Evolutionary conservation across 1,284 basidiomycete genomes (phyloP).

Genomic region (Rhodotorula sp.): DNA sequence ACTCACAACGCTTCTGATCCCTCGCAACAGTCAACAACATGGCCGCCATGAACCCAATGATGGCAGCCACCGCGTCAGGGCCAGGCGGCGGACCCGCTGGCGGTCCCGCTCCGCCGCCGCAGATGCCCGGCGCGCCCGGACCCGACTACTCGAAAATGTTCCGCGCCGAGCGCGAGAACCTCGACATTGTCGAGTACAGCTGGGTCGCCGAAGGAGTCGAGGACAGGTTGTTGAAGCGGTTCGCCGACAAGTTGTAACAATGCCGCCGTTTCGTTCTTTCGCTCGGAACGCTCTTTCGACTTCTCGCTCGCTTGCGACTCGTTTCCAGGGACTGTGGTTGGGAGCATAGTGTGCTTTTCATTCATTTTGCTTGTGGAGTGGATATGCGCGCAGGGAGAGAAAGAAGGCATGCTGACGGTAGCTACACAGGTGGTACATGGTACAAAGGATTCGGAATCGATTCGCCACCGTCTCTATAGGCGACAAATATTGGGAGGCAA

Average conservation of each 20-base stretch:
- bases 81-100: not conserved
- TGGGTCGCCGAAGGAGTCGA: conserved; percentile 41
- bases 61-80: conserved; percentile 8
- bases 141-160: conserved; percentile 88
- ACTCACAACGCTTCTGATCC: not conserved
- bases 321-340: too few species aligned
- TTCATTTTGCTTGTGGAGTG: too few species aligned
- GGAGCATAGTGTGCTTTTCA: too few species aligned
- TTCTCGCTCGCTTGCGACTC: too few species aligned
- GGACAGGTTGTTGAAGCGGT: conserved; percentile 32
- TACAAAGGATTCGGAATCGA: too few species aligned
- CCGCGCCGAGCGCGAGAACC: conserved; percentile 87
- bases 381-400: too few species aligned
- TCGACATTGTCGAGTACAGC: conserved; percentile 61
- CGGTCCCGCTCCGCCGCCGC: conserved; percentile 10
- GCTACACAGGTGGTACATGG: too few species aligned
- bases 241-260: not conserved
- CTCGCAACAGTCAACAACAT: conserved; percentile 43
- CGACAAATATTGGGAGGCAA: too few species aligned
- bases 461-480: too few species aligned
- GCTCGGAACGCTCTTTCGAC: not conserved
- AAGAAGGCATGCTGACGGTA: too few species aligned
- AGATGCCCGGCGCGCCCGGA: conserved; percentile 48
- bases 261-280: not conserved
- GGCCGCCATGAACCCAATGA: conserved; percentile 34